These are phyloP conservation scores for Papiliotrema fonsecae DNA, from an alignment of 1,284 basidiomycete species.

Conservation along the genomic window DNA sequence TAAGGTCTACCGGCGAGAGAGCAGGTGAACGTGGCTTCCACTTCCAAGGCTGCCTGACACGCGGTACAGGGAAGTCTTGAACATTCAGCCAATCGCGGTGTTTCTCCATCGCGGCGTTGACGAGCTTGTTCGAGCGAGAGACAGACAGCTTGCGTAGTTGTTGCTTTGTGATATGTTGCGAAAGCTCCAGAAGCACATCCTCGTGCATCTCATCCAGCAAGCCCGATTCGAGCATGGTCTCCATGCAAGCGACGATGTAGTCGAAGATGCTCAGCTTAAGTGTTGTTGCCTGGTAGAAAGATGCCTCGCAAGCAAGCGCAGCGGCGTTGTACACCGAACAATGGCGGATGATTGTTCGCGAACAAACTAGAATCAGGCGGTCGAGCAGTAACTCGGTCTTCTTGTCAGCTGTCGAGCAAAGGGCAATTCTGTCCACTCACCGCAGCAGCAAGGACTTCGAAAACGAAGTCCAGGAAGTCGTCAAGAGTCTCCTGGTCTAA, in stretches of 20 bases:
- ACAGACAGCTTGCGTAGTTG: slow-evolving; percentile 67
- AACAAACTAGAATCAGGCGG: slow-evolving; percentile 77
- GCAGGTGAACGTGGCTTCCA: slow-evolving; percentile 52
- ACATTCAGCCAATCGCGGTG: slow-evolving; percentile 70
- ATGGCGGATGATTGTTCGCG: slow-evolving; percentile 64
- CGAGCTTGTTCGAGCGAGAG: slow-evolving; percentile 58
- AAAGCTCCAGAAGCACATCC: slow-evolving; percentile 65
- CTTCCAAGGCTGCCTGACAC: slow-evolving; percentile 51
- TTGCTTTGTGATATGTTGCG: slow-evolving; percentile 56
- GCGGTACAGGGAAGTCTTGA: slow-evolving; percentile 72
- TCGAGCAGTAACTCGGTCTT: slow-evolving; percentile 82
- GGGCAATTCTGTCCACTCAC: slow-evolving; percentile 52
- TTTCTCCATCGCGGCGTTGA: slow-evolving; percentile 60
- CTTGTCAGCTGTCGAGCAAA: background rate
- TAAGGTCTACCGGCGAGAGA: slow-evolving; percentile 51
- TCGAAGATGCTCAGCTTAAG: slow-evolving; percentile 71
- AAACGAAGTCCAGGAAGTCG: slow-evolving; percentile 78
- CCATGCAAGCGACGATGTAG: slow-evolving; percentile 80
- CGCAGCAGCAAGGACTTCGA: slow-evolving; percentile 78
- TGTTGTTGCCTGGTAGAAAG: slow-evolving; percentile 67
- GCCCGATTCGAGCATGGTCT: slow-evolving; percentile 75
- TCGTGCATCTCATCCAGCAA: slow-evolving; percentile 68
- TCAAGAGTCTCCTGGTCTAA: slow-evolving; percentile 70
- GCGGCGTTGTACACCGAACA: slow-evolving; percentile 74
- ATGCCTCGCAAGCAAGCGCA: slow-evolving; percentile 75